A percentile compares a stretch with the other conserved stretches of the same genome.
Evolutionary conservation across 805 yeast species (phyloP).

Genomic region (Candida silvatica): DNA sequence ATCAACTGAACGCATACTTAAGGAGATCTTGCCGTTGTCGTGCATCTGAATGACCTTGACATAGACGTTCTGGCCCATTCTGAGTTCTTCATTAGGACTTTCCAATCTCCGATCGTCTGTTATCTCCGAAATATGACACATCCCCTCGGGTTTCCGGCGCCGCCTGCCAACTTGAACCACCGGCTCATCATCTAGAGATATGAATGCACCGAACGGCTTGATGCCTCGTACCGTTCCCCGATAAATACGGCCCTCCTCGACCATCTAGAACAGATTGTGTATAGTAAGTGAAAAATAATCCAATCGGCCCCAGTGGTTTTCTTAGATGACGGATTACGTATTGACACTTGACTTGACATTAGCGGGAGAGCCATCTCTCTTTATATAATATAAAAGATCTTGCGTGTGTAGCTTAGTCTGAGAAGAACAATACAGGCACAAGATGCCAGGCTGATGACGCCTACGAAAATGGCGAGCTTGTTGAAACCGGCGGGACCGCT

Average conservation of each 20-base stretch:
- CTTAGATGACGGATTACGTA: no score
- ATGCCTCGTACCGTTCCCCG: slow-evolving; percentile 53
- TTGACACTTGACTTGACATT: not conserved
- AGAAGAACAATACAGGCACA: slow-evolving; percentile 5
- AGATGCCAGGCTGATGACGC: slow-evolving; percentile 19
- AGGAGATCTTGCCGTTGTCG: slow-evolving; percentile 38
- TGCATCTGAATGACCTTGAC: slow-evolving; percentile 45
- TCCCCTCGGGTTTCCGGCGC: slow-evolving; percentile 38
- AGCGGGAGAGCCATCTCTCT: no score
- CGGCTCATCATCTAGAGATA: slow-evolving; percentile 31
- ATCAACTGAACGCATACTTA: slow-evolving; percentile 66
- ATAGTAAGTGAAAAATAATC: not conserved
- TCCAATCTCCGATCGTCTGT: slow-evolving; percentile 35
- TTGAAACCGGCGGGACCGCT: slow-evolving; percentile 18
- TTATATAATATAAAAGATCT: not conserved
- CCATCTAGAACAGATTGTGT: not conserved
- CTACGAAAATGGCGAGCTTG: slow-evolving; percentile 24
- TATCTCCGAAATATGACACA: slow-evolving; percentile 74
- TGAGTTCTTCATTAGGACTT: slow-evolving; percentile 52
- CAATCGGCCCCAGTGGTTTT: no score
- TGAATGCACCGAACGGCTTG: slow-evolving; percentile 73
- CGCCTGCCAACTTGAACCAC: slow-evolving; percentile 10
- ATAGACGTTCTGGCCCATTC: slow-evolving; percentile 50
- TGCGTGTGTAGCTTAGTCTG: not conserved
- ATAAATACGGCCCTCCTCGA: slow-evolving; percentile 35